Evolutionary conservation across 208 protist genomes (phyloP), one percentile per base, ranked within the genome.

Genomic region (Trypanosoma brucei): DNA sequence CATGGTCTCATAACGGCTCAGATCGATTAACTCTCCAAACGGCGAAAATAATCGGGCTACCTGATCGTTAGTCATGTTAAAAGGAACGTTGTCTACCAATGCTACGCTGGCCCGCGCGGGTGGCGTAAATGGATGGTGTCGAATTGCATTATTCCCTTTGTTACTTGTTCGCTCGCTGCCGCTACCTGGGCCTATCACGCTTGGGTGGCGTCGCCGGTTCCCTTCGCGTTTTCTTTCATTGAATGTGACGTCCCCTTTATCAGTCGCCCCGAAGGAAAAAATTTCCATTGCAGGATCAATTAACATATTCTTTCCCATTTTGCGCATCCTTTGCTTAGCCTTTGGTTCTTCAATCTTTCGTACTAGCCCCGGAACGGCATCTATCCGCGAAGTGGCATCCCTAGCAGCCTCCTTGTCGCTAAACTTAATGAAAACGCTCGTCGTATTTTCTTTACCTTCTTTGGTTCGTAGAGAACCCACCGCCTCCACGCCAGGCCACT

Each of bases 401-500:
- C 64, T 75, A 11, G 71, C 75, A 0, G 75, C 65, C 34, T 76
- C 72, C 36, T 82, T 79, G 59, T 74, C 63, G 22, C 46, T 54
- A 58, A 90, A 91, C 13, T 78, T 95, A 52, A 95, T 78, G 55
- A 92, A 91, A 0, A 95, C 88, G 2, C 75, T 91, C 11, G 88
- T 95, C 40, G 83, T 48, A 59, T 89, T 79, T 7, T 72, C 73
- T 51, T 90, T 92, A 54, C 85, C 84, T 56, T 89, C 86, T 65
- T 92, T 92, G n/a, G 83, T 78, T 35, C 85, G 75, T 50, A 95
- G 70, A 39, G 85, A 92, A 3, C 85, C 85, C 48, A 95, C 88
- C 8, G 81, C 75, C 45, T 88, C 78, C n/a, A 94, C 85, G 42
- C 81, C 80, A 31, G 77, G 62, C 84, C 82, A 94, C 46, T 84